Percentiles rank a stretch among this genome's conserved stretches.
Evolutionary conservation across 805 yeast genomes (phyloP).

Genomic region (Yueomyces sp.): DNA sequence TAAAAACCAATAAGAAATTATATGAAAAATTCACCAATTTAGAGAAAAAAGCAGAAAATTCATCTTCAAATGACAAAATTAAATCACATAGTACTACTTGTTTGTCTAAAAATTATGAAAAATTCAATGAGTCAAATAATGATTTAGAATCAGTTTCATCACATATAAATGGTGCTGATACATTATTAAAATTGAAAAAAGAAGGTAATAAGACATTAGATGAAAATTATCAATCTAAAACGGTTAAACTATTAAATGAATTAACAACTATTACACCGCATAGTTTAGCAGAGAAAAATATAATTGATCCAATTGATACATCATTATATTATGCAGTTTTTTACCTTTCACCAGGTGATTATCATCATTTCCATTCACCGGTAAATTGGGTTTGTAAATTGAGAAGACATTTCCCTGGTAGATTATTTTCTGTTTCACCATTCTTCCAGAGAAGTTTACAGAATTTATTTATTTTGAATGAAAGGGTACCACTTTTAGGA

Average conservation of each 20-base stretch:
- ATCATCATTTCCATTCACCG: slow-evolving; percentile 95
- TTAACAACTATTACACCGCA: slow-evolving; percentile 9
- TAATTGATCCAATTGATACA: slow-evolving; percentile 29
- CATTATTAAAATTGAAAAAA: slow-evolving; percentile 33
- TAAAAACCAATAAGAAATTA: not conserved
- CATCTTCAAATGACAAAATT: not conserved
- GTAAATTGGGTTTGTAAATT: slow-evolving; percentile 88
- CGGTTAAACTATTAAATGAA: slow-evolving; percentile 28
- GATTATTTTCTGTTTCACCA: slow-evolving; percentile 90
- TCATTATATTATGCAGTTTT: slow-evolving; percentile 79
- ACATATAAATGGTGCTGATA: not conserved
- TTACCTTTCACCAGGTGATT: slow-evolving; percentile 95
- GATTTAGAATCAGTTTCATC: slow-evolving; percentile 39
- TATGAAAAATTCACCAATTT: too few species aligned
- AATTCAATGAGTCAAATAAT: not conserved
- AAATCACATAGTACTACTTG: not conserved
- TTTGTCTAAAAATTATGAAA: too few species aligned
- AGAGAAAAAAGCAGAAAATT: not conserved
- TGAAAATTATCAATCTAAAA: slow-evolving; percentile 17
- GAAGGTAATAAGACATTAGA: slow-evolving; percentile 59
- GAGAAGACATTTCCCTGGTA: slow-evolving; percentile 93
- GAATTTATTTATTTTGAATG: slow-evolving; percentile 82
- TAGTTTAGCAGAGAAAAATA: not conserved
- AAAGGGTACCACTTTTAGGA: slow-evolving; percentile 89
- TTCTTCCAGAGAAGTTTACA: slow-evolving; percentile 80